phyloP scores from a whole-genome alignment of 2,329 filamentous ascomycete genomes.

The Calonectria honghensis region DNA sequence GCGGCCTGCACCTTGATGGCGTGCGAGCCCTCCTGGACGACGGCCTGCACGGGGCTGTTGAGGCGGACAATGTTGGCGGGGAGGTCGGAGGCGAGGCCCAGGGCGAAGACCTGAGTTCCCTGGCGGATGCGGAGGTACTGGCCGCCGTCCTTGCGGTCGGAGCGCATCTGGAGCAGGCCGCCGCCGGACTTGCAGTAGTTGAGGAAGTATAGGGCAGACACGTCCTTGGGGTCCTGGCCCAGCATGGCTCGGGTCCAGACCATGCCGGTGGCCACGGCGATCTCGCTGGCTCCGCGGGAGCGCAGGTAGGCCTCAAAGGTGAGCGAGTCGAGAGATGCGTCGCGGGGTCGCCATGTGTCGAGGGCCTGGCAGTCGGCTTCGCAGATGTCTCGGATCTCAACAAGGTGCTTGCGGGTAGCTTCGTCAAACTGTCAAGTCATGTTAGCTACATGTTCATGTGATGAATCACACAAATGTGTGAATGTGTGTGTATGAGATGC shows the following conservation, averaged over 20 bases:
- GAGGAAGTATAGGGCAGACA: constrained; percentile 73
- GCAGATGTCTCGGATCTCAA: constrained; percentile 52
- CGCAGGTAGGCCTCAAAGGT: constrained; percentile 57
- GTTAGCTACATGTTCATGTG: background rate
- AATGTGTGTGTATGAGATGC: background rate
- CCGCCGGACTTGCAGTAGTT: constrained; percentile 72
- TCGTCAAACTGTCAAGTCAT: constrained; percentile 35
- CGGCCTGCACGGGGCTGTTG: constrained; percentile 55
- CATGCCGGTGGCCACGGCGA: constrained; percentile 52
- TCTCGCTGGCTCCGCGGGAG: constrained; percentile 47
- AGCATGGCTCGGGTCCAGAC: constrained; percentile 71
- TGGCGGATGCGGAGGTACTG: constrained; percentile 70
- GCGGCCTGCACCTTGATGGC: constrained; percentile 53
- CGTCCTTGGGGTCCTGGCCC: constrained; percentile 68
- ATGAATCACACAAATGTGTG: no score
- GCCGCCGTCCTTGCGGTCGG: constrained; percentile 71
- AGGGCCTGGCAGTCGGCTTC: constrained; percentile 56
- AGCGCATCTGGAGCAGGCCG: constrained; percentile 71
- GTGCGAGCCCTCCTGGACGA: constrained; percentile 53
- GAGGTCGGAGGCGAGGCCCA: constrained; percentile 60
- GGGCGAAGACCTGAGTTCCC: constrained; percentile 66
- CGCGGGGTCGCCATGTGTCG: constrained; percentile 48
- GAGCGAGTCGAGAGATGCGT: constrained; percentile 50
- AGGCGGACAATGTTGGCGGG: constrained; percentile 55
- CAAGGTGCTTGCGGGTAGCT: constrained; percentile 40